These are phyloP conservation scores for Lyophyllum semitale DNA, from an alignment of 768 basidiomycete genomes.

Conservation along the genomic window DNA sequence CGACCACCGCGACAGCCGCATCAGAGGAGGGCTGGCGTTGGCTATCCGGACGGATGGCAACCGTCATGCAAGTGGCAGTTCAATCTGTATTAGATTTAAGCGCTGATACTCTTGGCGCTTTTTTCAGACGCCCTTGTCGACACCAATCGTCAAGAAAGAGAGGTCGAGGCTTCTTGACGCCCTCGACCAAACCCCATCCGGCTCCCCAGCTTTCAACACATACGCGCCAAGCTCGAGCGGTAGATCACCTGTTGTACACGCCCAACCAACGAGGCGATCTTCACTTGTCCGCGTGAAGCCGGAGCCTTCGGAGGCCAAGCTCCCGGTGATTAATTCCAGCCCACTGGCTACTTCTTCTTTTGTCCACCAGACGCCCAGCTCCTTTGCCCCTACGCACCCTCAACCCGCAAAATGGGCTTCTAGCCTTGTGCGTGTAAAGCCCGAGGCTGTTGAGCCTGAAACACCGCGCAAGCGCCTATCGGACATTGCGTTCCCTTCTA, in stretches of 20 bases:
- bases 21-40: constrained; percentile 17
- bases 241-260: background rate
- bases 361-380: background rate
- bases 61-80: background rate
- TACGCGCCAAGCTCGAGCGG: constrained; percentile 3
- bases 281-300: constrained; percentile 10
- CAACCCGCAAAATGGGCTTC: background rate
- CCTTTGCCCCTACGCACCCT: background rate
- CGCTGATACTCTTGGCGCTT: constrained; percentile 5
- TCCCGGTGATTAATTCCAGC: background rate
- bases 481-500: constrained; percentile 24
- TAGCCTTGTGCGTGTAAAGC: constrained; percentile 23
- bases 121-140: background rate
- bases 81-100: background rate
- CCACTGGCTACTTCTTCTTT: background rate
- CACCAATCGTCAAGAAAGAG: constrained; percentile 2
- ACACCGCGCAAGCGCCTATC: constrained; percentile 40
- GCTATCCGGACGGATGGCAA: constrained; percentile 7
- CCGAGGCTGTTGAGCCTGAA: constrained; percentile 28
- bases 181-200: constrained; percentile 2
- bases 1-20: constrained; percentile 22
- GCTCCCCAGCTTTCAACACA: background rate
- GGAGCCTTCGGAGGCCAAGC: constrained; percentile 3
- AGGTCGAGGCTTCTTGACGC: constrained; percentile 4
- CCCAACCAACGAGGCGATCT: constrained; percentile 3